Evolutionary conservation across 2,329 filamentous ascomycete species (phyloP).

Genomic region (Curvularia lunata): DNA sequence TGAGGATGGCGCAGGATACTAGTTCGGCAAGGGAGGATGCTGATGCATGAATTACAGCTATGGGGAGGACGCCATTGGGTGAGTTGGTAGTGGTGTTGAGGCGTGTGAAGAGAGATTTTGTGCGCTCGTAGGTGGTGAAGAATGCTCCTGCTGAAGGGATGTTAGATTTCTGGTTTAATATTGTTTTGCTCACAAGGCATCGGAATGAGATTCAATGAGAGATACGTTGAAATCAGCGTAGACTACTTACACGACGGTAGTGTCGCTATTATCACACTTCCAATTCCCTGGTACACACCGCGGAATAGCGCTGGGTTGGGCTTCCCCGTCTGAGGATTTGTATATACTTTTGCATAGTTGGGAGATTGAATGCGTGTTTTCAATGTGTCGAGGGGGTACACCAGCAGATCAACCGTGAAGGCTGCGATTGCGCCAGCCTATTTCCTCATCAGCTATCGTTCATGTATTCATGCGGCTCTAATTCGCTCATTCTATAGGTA

Average conservation of each 20-base stretch:
- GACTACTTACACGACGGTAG: conserved; percentile 73
- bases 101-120: conserved; percentile 67
- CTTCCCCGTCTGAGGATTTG: conserved; percentile 61
- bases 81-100: conserved; percentile 50
- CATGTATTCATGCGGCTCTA: neutral
- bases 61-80: conserved; percentile 60
- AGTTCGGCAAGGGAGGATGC: conserved; percentile 81
- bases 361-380: conserved; percentile 86
- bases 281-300: conserved; percentile 86
- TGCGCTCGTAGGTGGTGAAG: conserved; percentile 86
- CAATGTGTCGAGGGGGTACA: conserved; percentile 88
- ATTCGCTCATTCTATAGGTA: neutral
- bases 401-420: conserved; percentile 81
- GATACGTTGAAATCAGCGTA: neutral
- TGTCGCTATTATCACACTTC: conserved; percentile 82
- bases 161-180: conserved; percentile 4
- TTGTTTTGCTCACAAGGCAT: no score
- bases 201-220: neutral
- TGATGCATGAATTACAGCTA: conserved; percentile 72
- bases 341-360: conserved; percentile 72
- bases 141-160: conserved; percentile 72
- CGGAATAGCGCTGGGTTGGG: conserved; percentile 66
- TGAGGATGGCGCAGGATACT: conserved; percentile 84
- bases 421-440: conserved; percentile 86
- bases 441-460: neutral